Evolutionary conservation across 2,329 filamentous ascomycete species (phyloP).

Genomic region (Diaporthe sp.): DNA sequence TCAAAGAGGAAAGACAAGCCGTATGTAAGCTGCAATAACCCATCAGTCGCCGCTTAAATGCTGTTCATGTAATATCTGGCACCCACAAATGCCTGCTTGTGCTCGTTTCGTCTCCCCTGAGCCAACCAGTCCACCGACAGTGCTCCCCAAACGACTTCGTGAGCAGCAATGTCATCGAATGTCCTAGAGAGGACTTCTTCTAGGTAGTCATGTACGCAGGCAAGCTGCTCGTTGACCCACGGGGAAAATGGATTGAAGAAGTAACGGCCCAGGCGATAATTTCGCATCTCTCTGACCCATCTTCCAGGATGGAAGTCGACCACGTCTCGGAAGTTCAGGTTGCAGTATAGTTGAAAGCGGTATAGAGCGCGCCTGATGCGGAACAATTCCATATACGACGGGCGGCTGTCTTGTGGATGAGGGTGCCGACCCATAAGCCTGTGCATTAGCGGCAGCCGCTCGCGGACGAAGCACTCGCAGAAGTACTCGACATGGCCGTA

Average conservation of each 20-base stretch:
- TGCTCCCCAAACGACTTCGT: conserved; percentile 9
- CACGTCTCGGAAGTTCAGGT: neutral
- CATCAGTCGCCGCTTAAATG: neutral
- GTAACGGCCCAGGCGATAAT: neutral
- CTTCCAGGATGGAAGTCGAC: neutral
- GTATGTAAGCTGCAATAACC: neutral
- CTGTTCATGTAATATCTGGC: neutral
- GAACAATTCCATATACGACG: neutral
- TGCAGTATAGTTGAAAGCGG: conserved; percentile 28
- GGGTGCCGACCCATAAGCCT: neutral
- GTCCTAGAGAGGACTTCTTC: neutral
- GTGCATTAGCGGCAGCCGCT: neutral
- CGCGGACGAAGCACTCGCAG: neutral
- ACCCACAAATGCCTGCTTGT: conserved; percentile 25
- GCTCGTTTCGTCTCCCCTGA: neutral
- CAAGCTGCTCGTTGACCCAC: conserved; percentile 27
- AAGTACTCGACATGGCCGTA: neutral
- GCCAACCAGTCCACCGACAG: conserved; percentile 14
- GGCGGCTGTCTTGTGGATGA: neutral
- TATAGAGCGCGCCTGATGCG: neutral
- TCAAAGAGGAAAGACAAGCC: conserved; percentile 10
- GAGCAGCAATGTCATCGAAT: conserved; percentile 23
- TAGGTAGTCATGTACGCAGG: conserved; percentile 27
- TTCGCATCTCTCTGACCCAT: neutral
- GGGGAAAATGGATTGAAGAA: neutral